Evolutionary conservation across 1,284 basidiomycete species (phyloP), one percentile per base, ranked within the genome.

Genomic region (Irpex sp.): DNA sequence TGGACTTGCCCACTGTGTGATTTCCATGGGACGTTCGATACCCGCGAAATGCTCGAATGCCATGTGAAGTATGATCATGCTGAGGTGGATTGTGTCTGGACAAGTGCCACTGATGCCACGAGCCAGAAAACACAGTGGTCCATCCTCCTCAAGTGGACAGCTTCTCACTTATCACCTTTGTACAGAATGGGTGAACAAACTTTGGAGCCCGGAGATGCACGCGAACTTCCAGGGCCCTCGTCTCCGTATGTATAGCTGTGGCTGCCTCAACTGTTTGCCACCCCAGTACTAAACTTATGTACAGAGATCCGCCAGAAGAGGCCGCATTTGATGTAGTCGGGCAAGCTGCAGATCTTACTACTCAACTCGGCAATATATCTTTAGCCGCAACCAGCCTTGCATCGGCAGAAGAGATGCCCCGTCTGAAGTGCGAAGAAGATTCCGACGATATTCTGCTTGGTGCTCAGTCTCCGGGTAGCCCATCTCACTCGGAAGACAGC

Each of bases 1-100:
- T 88, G 85, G 83, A 61, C 71, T 37, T 92, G 89, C 68, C 89
- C 89, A 0, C 64, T 91, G 15, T 92, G 89, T 69, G 75, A 79
- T 54, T 67, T 87, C 3, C 79, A 86, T 57, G 77, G 78, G 5
- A 66, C 63, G 0, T 84, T 92, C 57, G 62, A 69, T 4, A 85
- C 80, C 11, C 76, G 74, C 26, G 78, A 75, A 17, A 81, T 85
- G 76, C 73, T 91, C 0, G 70, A 74, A 36, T 78, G 72, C 31
- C 89, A 92, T 70, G 65, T 91, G 11, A 65, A 71, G 4, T 81
- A 79, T 75, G 83, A 87, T 69, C 89, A 92, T 68, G 37, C 68
- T 0, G 79, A 80, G 19, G 75, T 84, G 19, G 68, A 73, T 47
- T 69, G 26, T 35, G 19, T 17, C 19, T 55, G 53, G 53, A 9